phyloP scores from a whole-genome alignment of 2,329 filamentous ascomycete species.

The Tolypocladium guangdongense region DNA sequence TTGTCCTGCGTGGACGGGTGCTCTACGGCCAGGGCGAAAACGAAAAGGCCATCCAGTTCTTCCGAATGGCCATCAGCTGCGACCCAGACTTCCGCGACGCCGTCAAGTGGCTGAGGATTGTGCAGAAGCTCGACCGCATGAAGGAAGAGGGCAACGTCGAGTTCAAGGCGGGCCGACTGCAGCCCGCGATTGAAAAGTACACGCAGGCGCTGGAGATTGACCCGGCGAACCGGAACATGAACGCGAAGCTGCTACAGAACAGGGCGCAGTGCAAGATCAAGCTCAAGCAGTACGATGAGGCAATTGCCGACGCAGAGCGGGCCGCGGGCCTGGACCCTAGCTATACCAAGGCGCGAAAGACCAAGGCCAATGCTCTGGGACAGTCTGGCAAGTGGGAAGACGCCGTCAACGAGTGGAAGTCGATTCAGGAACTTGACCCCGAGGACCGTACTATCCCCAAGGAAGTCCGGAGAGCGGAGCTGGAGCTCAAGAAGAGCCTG shows the following conservation, averaged over 20 bases:
- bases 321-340: slow-evolving; percentile 72
- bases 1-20: slow-evolving; percentile 78
- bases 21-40: slow-evolving; percentile 90
- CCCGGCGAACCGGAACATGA: slow-evolving; percentile 79
- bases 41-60: slow-evolving; percentile 85
- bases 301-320: slow-evolving; percentile 75
- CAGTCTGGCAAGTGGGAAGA: slow-evolving; percentile 86
- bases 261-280: slow-evolving; percentile 74
- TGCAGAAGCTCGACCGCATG: slow-evolving; percentile 85
- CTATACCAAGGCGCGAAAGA: slow-evolving; percentile 87
- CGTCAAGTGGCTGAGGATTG: slow-evolving; percentile 76
- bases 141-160: slow-evolving; percentile 88
- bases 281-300: slow-evolving; percentile 72
- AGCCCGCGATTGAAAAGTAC: slow-evolving; percentile 76
- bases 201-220: slow-evolving; percentile 75
- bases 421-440: slow-evolving; percentile 71
- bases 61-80: slow-evolving; percentile 78
- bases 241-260: slow-evolving; percentile 92
- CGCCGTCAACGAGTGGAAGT: slow-evolving; percentile 79
- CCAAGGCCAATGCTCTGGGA: slow-evolving; percentile 82
- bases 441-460: slow-evolving; percentile 69
- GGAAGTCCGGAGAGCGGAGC: slow-evolving; percentile 80
- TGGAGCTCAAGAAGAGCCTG: slow-evolving; percentile 95
- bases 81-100: slow-evolving; percentile 88
- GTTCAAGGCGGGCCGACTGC: slow-evolving; percentile 77